A percentile compares a stretch with the other conserved stretches of the same genome.
phyloP scores from a whole-genome alignment of 2,329 filamentous ascomycete genomes.

The Fusarium multiceps region DNA sequence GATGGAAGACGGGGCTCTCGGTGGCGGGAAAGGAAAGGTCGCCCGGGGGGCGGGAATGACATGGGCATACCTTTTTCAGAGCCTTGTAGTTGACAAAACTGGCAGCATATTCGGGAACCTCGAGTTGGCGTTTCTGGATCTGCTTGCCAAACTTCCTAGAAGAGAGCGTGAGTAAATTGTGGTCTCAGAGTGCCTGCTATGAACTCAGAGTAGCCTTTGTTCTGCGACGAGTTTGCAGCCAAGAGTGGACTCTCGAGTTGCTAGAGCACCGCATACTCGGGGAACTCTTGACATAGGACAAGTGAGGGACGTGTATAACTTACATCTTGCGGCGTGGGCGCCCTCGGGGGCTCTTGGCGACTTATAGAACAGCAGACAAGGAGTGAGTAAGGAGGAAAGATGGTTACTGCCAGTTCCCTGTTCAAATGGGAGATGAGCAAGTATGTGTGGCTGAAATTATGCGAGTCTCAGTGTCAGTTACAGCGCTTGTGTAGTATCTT shows the following conservation, averaged over 20 bases:
- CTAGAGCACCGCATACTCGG: slow-evolving; percentile 7
- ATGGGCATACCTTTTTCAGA: slow-evolving; percentile 84
- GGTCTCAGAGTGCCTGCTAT: slow-evolving; percentile 2
- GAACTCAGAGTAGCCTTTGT: slow-evolving; percentile 1
- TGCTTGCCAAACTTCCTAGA: slow-evolving; percentile 99
- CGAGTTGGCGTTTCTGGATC: slow-evolving; percentile 98
- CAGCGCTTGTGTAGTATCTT: slow-evolving; percentile 32
- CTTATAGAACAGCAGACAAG: slow-evolving; percentile 30
- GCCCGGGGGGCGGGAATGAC: slow-evolving; percentile 26
- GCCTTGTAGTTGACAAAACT: slow-evolving; percentile 99
- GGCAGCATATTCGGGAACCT: slow-evolving; percentile 98
- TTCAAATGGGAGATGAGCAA: slow-evolving; percentile 14
- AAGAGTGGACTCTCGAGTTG: slow-evolving; percentile 9
- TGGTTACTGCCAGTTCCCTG: slow-evolving; percentile 15
- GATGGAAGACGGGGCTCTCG: slow-evolving; percentile 30
- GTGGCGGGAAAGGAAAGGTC: slow-evolving; percentile 36
- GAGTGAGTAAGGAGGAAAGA: slow-evolving; percentile 16
- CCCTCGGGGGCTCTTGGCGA: slow-evolving; percentile 41
- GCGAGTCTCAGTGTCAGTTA: slow-evolving; percentile 41
- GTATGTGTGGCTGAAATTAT: slow-evolving; percentile 41
- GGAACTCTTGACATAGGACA: slow-evolving; percentile 10
- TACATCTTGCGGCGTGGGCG: slow-evolving; percentile 51
- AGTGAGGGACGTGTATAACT: slow-evolving; percentile 37
- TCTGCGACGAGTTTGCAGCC: slow-evolving; percentile 4
- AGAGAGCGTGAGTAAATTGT: slow-evolving; percentile 23